Evolutionary conservation across 192 early-diverging fungal species (phyloP).

Genomic region (Backusella tuberculispora): DNA sequence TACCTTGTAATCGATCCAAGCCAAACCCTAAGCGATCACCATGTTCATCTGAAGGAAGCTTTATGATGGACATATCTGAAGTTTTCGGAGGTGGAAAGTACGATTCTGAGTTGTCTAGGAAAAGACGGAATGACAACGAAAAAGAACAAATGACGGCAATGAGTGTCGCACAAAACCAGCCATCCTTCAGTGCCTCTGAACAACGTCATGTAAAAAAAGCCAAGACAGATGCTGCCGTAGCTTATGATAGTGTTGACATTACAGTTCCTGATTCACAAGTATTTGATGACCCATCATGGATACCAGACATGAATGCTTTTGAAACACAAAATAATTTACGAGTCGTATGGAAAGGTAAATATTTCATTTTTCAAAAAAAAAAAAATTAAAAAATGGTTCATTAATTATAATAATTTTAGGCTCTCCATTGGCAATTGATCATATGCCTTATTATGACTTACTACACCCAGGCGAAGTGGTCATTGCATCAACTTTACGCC

Average conservation of each 20-base stretch:
- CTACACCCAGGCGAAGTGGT: slow-evolving; percentile 68
- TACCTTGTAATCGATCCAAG: slow-evolving; percentile 16
- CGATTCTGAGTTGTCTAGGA: slow-evolving; percentile 12
- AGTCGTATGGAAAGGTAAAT: slow-evolving; percentile 37
- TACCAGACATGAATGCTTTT: slow-evolving; percentile 26
- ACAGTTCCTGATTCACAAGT: slow-evolving; percentile 13
- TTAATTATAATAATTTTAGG: slow-evolving; percentile 33
- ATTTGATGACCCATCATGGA: slow-evolving; percentile 23
- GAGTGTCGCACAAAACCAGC: slow-evolving; percentile 15
- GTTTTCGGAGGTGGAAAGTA: not conserved
- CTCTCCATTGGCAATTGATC: slow-evolving; percentile 41
- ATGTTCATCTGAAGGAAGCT: not conserved
- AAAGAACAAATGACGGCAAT: slow-evolving; percentile 19
- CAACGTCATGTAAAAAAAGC: slow-evolving; percentile 17
- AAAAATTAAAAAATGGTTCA: not conserved
- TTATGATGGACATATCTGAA: slow-evolving; percentile 14
- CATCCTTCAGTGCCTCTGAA: not conserved
- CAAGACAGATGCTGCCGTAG: slow-evolving; percentile 18
- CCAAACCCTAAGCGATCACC: not conserved
- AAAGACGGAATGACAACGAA: slow-evolving; percentile 20
- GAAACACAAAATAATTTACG: slow-evolving; percentile 14
- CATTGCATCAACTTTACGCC: slow-evolving; percentile 84
- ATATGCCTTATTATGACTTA: slow-evolving; percentile 51
- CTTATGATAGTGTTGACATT: slow-evolving; percentile 34
- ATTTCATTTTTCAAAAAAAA: not conserved